Conservation (phyloP, 1,139 yeast species). For the Diutina neorugosa region DNA sequence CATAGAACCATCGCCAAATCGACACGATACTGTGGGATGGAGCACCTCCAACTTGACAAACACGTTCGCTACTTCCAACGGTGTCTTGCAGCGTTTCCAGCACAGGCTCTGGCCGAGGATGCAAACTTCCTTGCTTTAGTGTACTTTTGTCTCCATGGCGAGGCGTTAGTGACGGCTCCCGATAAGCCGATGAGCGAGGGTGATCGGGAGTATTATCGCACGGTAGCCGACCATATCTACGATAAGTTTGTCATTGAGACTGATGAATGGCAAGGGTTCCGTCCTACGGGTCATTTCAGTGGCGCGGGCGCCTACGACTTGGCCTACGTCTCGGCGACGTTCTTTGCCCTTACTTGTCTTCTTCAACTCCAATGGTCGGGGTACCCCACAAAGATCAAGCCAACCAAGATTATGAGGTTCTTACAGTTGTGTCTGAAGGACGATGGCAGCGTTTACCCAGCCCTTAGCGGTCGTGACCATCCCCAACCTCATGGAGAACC, state of each 20-base stretch:
- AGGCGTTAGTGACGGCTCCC: constrained; percentile 12
- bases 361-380: constrained; percentile 31
- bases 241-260: constrained; percentile 20
- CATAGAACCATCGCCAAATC: not conserved
- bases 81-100: constrained; percentile 39
- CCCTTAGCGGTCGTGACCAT: constrained; percentile 16
- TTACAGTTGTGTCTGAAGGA: constrained; percentile 40
- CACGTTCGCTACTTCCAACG: constrained; percentile 41
- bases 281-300: constrained; percentile 23
- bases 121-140: constrained; percentile 53
- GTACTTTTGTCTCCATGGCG: constrained; percentile 48
- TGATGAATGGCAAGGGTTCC: constrained; percentile 20
- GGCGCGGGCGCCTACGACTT: constrained; percentile 29
- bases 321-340: constrained; percentile 58
- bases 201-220: constrained; percentile 14
- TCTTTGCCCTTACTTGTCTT: constrained; percentile 45
- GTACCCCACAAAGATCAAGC: constrained; percentile 24
- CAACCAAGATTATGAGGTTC: constrained; percentile 35
- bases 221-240: constrained; percentile 34
- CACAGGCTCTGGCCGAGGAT: constrained; percentile 43
- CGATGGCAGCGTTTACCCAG: constrained; percentile 36
- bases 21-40: not conserved
- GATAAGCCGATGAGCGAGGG: constrained; percentile 5
- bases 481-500: constrained; percentile 38
- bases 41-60: constrained; percentile 13